Evolutionary conservation across 306 rosid species (phyloP).

Genomic region (Phaseolus lunatus): DNA sequence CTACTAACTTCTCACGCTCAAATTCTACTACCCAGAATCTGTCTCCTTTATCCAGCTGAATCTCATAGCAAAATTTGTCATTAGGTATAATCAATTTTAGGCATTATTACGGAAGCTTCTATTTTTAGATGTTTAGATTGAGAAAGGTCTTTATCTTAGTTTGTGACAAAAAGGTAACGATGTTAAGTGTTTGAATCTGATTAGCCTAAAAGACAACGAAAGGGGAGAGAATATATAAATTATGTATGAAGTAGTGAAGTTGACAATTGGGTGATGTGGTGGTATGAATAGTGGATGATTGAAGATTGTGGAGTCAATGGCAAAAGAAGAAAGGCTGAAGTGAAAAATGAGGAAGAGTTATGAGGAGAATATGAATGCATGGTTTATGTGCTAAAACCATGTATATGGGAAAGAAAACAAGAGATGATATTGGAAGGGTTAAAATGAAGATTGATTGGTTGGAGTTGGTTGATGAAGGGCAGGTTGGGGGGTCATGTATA

Average conservation of each 20-base stretch:
- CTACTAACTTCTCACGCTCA: slow-evolving; percentile 39
- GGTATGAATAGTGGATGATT: neutral
- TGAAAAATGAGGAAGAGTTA: slow-evolving; percentile 13
- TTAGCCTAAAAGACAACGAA: neutral
- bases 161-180: neutral
- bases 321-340: slow-evolving; percentile 29
- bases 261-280: slow-evolving; percentile 7
- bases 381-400: neutral
- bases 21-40: slow-evolving; percentile 13
- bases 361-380: neutral
- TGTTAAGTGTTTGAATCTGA: slow-evolving; percentile 1
- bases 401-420: neutral
- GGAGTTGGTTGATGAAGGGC: slow-evolving; percentile 40
- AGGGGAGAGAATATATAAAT: neutral
- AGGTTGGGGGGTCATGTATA: slow-evolving; percentile 20
- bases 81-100: slow-evolving; percentile 36
- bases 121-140: neutral
- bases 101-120: slow-evolving; percentile 37
- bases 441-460: slow-evolving; percentile 40
- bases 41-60: slow-evolving; percentile 35
- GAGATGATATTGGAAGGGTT: slow-evolving; percentile 9
- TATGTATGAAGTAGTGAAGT: slow-evolving; percentile 11
- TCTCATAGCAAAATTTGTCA: slow-evolving; percentile 23
- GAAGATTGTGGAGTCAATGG: slow-evolving; percentile 4
- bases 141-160: slow-evolving; percentile 13